These are phyloP conservation scores for Leccinellum albellum DNA, from an alignment of 768 basidiomycete species.

Conservation along the genomic window DNA sequence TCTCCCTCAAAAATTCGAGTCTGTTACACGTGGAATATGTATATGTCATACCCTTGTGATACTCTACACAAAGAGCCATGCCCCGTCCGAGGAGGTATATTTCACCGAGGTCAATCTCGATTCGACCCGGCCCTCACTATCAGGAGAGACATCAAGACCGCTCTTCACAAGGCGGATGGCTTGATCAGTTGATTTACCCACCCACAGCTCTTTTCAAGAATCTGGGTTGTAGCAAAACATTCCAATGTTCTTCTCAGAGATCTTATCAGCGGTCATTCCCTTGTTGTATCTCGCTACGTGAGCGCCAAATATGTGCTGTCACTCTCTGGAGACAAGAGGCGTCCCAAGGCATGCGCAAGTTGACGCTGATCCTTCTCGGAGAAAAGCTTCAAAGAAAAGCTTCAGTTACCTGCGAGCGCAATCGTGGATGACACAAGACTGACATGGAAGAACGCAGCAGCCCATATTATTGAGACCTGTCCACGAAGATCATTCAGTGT, in stretches of 20 bases:
- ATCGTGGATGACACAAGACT: not conserved
- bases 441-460: conserved; percentile 44
- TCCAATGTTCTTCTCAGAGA: conserved; percentile 1
- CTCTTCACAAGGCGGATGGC: not conserved
- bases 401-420: conserved; percentile 22
- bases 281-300: conserved; percentile 19
- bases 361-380: conserved; percentile 24
- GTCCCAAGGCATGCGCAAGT: conserved; percentile 23
- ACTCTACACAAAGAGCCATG: conserved; percentile 19
- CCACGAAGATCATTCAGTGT: conserved; percentile 46
- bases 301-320: conserved; percentile 31
- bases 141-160: conserved; percentile 18
- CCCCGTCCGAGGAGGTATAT: not conserved
- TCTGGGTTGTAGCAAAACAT: conserved; percentile 25
- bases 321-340: conserved; percentile 25
- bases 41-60: conserved; percentile 12
- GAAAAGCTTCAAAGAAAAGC: conserved; percentile 30
- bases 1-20: too few species aligned
- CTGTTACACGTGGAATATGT: too few species aligned
- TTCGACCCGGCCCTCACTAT: conserved; percentile 31
- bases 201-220: conserved; percentile 30
- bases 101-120: conserved; percentile 17
- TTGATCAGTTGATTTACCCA: not conserved
- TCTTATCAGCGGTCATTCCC: conserved; percentile 2
- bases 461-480: conserved; percentile 47